Base-by-base conservation (phyloP, 2,329 filamentous ascomycete genomes). In the Fusarium mangiferae region DNA sequence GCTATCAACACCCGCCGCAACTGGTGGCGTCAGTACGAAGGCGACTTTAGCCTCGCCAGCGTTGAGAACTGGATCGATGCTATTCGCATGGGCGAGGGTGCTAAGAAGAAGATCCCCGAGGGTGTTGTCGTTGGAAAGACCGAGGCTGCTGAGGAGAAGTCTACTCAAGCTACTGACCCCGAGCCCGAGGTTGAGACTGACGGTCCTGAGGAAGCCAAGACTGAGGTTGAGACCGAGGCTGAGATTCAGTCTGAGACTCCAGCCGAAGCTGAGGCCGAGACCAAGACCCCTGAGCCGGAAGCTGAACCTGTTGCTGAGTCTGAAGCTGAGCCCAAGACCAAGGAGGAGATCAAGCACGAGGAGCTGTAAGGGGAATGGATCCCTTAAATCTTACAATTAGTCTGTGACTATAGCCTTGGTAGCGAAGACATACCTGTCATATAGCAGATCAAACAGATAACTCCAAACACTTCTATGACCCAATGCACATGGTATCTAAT, bases 11-110 rank as follows among this genome's bases (percentile, higher is more conserved):
- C 90, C 38, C 94, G 95, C 78, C 91, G 95, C 61, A 88, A 89
- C 46, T 99, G 96, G 96, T 97, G 92, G 90, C 92, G 93, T 78
- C 89, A 88, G 66, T 96, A 94, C 81, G 84, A 89, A 54, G 90
- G 88, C 6, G 84, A 88, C 48, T 91, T 90, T 49, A 89, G 88
- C 62, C 80, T 87, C 30, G 85, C 88, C 61, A 89, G 87, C 33
- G 85, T 99, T 36, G 94, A 98, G 84, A 85, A 86, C 70, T 99
- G 96, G 94, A 90, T 99, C 67, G 96, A 99, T 79, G 88, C 90
- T n/a, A 94, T 98, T 71, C 91, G 94, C 42, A 88, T 99, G 87
- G 94, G 95, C 59, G 96, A 98, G 80, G 93, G 94, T 6, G 84
- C 88, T 67, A 98, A 96, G 87, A 88, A 91, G 78, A 93, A 91